Base-by-base conservation (phyloP, 257 asterid genomes). In the Voacanga thouarsii region DNA sequence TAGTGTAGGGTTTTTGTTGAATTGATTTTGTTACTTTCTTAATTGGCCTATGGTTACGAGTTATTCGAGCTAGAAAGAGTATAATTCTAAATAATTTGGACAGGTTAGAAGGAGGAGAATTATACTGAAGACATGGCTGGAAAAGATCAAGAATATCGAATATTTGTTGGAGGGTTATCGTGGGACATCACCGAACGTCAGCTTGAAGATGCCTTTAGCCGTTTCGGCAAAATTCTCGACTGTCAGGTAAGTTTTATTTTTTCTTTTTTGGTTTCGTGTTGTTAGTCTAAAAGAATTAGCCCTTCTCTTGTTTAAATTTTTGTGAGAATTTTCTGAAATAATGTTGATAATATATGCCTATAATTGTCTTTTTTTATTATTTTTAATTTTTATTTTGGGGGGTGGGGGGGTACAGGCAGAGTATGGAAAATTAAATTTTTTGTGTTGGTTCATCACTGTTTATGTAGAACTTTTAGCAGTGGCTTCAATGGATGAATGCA, bases 161-260 rank as follows among this genome's bases (percentile, higher is more conserved):
- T 95, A 74, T 95, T 95, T 81, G 90, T 95, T 1, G 99, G 99
- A 71, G 99, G 99, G 1, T 89, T 95, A 76, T 87, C 97, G 39
- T 87, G 90, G 92, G 94, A 93, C 65, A 91, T 95, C 59, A 89
- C 94, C 4, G 98, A 93, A 75, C 94, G 97, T 77, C 98, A 93
- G 94, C 98, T 95, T 9, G 97, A 95, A 80, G 88, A 78, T 70
- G 90, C 97, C 75, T 95, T 95, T 76, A 75, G 81, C 79, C 98
- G 97, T 78, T 95, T 84, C 75, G 99, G 99, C 41, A 95, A 91
- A 87, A 81, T 95, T 79, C 77, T 95, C 74, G 94, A 89, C 80
- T 87, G 93, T 86, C 99, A 95, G 99, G 99, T 95, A n/a, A 45
- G 83, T 39, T 80, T 50, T 23, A 16, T 57, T 71, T 55, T 11